These are phyloP conservation scores for Neurospora crassa DNA, from an alignment of 2,329 filamentous ascomycete species.

Conservation along the genomic window DNA sequence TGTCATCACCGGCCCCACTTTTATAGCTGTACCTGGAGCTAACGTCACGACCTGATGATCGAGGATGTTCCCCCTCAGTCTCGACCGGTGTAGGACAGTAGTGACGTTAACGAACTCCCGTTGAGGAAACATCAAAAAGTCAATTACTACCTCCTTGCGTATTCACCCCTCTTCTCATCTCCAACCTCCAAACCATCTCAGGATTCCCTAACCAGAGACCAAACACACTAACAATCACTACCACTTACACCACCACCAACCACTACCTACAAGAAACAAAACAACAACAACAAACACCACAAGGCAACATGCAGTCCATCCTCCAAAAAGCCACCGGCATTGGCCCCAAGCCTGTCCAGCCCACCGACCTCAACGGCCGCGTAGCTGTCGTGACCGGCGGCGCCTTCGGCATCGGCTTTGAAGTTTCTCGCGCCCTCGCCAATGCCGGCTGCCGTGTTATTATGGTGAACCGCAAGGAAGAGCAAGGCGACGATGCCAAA, in stretches of 20 bases:
- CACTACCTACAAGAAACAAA: neutral
- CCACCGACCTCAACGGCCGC: constrained; percentile 25
- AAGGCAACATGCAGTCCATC: constrained; percentile 27
- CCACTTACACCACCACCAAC: neutral
- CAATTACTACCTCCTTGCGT: too few species aligned
- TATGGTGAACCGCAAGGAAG: constrained; percentile 27
- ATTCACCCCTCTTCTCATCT: too few species aligned
- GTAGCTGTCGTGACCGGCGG: constrained; percentile 30
- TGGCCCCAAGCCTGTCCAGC: constrained; percentile 26
- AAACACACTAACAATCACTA: neutral
- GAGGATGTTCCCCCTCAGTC: neutral
- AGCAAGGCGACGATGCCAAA: constrained; percentile 23
- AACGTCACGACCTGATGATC: neutral
- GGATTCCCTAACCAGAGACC: neutral
- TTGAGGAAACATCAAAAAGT: neutral
- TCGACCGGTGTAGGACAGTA: neutral
- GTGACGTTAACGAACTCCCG: neutral
- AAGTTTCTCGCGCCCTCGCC: constrained; percentile 25
- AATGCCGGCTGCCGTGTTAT: constrained; percentile 26
- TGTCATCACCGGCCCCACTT: neutral
- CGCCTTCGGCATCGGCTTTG: constrained; percentile 29
- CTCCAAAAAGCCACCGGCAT: constrained; percentile 24
- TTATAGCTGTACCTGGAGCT: neutral
- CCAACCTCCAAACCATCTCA: neutral
- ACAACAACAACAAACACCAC: neutral